Percentiles rank a stretch among this genome's conserved stretches.
These are phyloP conservation scores for Leishmania amazonensis DNA, from an alignment of 208 protist species.

Conservation along the genomic window DNA sequence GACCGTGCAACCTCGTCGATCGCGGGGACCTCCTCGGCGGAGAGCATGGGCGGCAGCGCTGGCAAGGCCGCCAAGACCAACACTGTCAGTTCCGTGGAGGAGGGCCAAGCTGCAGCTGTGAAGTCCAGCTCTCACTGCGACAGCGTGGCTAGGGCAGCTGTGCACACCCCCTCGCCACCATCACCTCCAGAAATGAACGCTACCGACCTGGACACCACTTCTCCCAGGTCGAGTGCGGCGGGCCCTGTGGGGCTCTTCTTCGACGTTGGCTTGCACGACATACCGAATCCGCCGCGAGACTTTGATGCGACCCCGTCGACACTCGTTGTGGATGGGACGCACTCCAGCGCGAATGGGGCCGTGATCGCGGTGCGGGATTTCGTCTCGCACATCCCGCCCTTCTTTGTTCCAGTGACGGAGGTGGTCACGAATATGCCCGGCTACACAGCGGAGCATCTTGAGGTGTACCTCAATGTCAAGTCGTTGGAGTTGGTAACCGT, in stretches of 20 bases:
- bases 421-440: constrained; percentile 79
- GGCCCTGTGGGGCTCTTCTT: constrained; percentile 82
- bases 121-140: background rate
- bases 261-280: constrained; percentile 58
- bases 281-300: constrained; percentile 74
- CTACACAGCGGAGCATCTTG: constrained; percentile 86
- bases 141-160: background rate
- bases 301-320: constrained; percentile 69
- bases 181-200: background rate
- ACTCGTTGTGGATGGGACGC: constrained; percentile 28
- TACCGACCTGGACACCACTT: background rate
- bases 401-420: constrained; percentile 79
- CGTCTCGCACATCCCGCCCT: constrained; percentile 81
- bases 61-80: too few relatives aligned
- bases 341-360: constrained; percentile 51
- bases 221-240: background rate
- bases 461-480: constrained; percentile 61
- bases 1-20: background rate
- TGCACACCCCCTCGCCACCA: background rate
- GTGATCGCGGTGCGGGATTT: constrained; percentile 80
- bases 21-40: background rate
- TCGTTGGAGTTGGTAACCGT: constrained; percentile 78
- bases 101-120: background rate
- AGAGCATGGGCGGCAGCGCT: background rate
- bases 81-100: background rate